Base-by-base conservation (phyloP, 352 stramenopile genomes). In the Blastocystis sp. region DNA sequence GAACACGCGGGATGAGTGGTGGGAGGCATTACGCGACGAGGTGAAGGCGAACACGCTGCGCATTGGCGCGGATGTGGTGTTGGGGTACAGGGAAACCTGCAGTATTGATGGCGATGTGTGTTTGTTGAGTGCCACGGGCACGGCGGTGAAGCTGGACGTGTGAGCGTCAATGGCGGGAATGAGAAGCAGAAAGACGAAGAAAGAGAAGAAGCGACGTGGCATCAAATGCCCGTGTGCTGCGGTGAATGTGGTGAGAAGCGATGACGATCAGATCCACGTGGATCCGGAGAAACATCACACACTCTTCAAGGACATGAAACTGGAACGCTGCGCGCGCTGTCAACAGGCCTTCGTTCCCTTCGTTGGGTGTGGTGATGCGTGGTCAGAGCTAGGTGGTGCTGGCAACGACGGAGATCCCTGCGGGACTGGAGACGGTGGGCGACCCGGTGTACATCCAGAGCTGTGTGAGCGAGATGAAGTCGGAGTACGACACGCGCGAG, bases 1-100 rank as follows among this genome's bases (percentile, higher is more conserved):
- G 86, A 96, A 98, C 88, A 98, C 95, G 0, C 91, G 96, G 82
- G 96, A 99, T 89, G 96, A 94, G 19, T 99, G 96, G 96, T 99
- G 96, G 96, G 92, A 94, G 28, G 95, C 98, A 89, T 91, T 98
- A 4, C 92, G 96, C 43, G 95, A 98, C 91, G 96, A 99, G 91
- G 97, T 99, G 62, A 92, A 95, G 88, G 95, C 95, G 40, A 95
- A 99, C 91, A 96, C 96, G 1, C 93, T 95, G 81, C 96, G 95
- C 38, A 91, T 99, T 5, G 96, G 97, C 87, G 98, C 96, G 78
- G 93, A 92, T 4, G 96, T 98, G 81, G 95, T 99, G 0, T 94
- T 98, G 78, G 96, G 96, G 17, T 99, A 98, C 89, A 93, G 92
- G 0, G 96, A 99, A 90, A 95, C 94, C 0, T 98, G 94, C 38